Conservation (phyloP, 2,329 filamentous ascomycete genomes). For the Fusarium zealandicum region DNA sequence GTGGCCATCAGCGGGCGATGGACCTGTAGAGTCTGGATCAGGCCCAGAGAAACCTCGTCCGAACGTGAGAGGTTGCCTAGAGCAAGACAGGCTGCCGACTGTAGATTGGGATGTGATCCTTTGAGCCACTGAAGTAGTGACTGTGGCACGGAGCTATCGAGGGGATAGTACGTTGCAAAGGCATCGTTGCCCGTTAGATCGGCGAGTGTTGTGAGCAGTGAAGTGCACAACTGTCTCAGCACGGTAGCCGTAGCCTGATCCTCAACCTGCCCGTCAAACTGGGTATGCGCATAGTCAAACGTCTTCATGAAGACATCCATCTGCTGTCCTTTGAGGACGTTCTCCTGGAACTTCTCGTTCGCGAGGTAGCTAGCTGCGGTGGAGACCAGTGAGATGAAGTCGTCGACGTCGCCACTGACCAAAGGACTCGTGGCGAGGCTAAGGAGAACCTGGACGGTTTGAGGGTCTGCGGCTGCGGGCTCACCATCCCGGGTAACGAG, state of each 20-base stretch:
- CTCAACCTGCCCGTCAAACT: conserved; percentile 52
- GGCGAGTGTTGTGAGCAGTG: conserved; percentile 60
- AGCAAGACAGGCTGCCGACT: conserved; percentile 65
- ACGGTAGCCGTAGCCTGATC: conserved; percentile 54
- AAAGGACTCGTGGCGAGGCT: conserved; percentile 53
- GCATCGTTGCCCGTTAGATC: conserved; percentile 60
- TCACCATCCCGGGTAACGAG: conserved; percentile 62
- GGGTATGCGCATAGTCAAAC: conserved; percentile 57
- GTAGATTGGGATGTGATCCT: conserved; percentile 52
- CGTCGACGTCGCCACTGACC: conserved; percentile 57
- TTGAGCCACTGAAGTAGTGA: conserved; percentile 58
- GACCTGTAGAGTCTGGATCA: conserved; percentile 54
- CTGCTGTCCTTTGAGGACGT: conserved; percentile 51
- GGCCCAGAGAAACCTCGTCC: conserved; percentile 59
- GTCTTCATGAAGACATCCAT: conserved; percentile 55
- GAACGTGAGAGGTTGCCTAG: conserved; percentile 69
- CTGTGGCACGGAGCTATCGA: conserved; percentile 52
- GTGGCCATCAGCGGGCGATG: conserved; percentile 55
- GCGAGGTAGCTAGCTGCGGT: conserved; percentile 64
- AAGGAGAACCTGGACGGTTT: conserved; percentile 59
- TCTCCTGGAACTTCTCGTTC: conserved; percentile 58
- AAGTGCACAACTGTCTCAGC: conserved; percentile 57
- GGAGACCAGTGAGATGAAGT: conserved; percentile 60
- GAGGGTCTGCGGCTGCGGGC: conserved; percentile 50
- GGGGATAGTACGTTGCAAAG: conserved; percentile 53